These are phyloP conservation scores for Asterella californica DNA, from an alignment of 225 moss, liverwort and hornwort genomes.

Conservation along the genomic window DNA sequence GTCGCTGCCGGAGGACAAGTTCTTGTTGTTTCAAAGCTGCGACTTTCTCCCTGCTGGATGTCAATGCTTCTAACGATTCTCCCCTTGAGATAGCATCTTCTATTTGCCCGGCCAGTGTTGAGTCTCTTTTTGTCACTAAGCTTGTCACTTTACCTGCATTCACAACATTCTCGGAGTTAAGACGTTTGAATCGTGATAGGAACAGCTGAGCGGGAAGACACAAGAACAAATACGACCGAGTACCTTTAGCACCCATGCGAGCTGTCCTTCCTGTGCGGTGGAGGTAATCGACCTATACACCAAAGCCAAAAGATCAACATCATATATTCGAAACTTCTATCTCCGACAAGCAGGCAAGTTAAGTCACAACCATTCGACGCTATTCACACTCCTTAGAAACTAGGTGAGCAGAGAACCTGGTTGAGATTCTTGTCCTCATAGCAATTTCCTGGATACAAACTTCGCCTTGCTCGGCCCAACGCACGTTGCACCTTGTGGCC, in stretches of 20 bases:
- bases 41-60: slow-evolving; percentile 70
- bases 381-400: not conserved
- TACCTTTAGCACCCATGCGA: slow-evolving; percentile 96
- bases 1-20: slow-evolving; percentile 24
- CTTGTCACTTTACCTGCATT: slow-evolving; percentile 81
- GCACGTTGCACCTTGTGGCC: too few species aligned
- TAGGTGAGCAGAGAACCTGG: not conserved
- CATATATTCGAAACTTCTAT: not conserved
- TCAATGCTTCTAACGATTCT: slow-evolving; percentile 74
- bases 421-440: not conserved
- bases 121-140: slow-evolving; percentile 84
- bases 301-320: not conserved
- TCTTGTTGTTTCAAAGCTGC: slow-evolving; percentile 64
- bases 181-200: not conserved
- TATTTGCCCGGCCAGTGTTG: slow-evolving; percentile 77
- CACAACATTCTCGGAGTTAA: slow-evolving; percentile 1
- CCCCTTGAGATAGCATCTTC: slow-evolving; percentile 92
- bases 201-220: not conserved
- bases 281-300: slow-evolving; percentile 82
- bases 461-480: not conserved
- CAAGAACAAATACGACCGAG: not conserved
- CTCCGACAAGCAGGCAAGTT: not conserved
- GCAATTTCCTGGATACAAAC: not conserved
- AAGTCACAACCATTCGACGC: not conserved
- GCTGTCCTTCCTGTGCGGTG: slow-evolving; percentile 98